A percentile compares a stretch with the other conserved stretches of the same genome.
Evolutionary conservation across 2,329 filamentous ascomycete genomes (phyloP).

Genomic region (Venturia nashicola): DNA sequence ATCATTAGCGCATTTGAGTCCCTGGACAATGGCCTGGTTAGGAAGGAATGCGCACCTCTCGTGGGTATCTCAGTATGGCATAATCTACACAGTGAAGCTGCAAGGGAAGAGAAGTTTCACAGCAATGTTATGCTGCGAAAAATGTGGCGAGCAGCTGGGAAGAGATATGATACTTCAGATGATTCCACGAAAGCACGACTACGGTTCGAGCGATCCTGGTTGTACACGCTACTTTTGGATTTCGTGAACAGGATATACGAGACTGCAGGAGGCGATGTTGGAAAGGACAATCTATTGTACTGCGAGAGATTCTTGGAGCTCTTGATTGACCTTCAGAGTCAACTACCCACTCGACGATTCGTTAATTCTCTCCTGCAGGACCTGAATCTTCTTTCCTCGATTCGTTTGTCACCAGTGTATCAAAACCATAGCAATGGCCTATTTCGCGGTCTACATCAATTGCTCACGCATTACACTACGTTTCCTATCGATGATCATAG

Average conservation of each 20-base stretch:
- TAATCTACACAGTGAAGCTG: slow-evolving; percentile 67
- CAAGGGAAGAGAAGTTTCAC: slow-evolving; percentile 61
- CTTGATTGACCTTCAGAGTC: slow-evolving; percentile 79
- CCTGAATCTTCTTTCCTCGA: slow-evolving; percentile 66
- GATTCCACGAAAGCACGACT: slow-evolving; percentile 65
- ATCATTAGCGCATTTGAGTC: slow-evolving; percentile 89
- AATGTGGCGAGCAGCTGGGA: slow-evolving; percentile 77
- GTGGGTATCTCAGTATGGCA: slow-evolving; percentile 96
- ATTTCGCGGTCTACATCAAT: slow-evolving; percentile 63
- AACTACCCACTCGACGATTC: slow-evolving; percentile 86
- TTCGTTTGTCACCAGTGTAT: slow-evolving; percentile 68
- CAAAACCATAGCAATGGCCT: slow-evolving; percentile 62
- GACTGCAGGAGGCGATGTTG: slow-evolving; percentile 16
- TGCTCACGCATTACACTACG: slow-evolving; percentile 77
- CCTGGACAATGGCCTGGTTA: slow-evolving; percentile 73
- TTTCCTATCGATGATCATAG: slow-evolving; percentile 90
- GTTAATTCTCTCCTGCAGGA: slow-evolving; percentile 82
- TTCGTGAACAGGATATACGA: slow-evolving; percentile 66
- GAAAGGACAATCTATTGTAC: slow-evolving; percentile 58
- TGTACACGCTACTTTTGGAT: slow-evolving; percentile 74
- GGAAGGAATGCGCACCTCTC: slow-evolving; percentile 91
- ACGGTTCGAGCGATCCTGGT: slow-evolving; percentile 86
- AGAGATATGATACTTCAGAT: slow-evolving; percentile 79
- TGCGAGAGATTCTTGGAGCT: slow-evolving; percentile 92
- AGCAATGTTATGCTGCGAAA: slow-evolving; percentile 67